Conservation (phyloP, 768 basidiomycete species). For the Mycena metata region DNA sequence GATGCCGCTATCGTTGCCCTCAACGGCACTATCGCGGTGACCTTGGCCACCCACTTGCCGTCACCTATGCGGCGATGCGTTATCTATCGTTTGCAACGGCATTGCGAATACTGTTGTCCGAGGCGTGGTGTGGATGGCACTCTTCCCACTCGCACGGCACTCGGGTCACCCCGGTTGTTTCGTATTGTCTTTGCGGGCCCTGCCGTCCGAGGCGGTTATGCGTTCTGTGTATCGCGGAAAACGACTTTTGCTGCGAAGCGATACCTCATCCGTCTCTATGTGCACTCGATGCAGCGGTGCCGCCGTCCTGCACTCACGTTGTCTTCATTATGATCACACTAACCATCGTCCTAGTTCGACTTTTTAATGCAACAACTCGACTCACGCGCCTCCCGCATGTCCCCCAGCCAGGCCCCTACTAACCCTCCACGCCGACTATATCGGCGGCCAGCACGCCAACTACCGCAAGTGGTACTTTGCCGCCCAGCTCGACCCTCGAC, state of each 20-base stretch:
- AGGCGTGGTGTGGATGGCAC: too few species aligned
- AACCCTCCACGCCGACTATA: slow-evolving; percentile 98
- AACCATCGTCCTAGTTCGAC: slow-evolving; percentile 76
- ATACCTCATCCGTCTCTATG: too few species aligned
- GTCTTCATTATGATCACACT: neutral
- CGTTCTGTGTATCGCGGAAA: neutral
- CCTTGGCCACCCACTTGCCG: too few species aligned
- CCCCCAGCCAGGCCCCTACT: slow-evolving; percentile 94
- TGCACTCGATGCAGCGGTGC: too few species aligned
- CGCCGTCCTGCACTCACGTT: neutral
- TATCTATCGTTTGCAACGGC: too few species aligned
- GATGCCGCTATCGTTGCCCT: neutral
- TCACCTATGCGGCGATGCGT: too few species aligned
- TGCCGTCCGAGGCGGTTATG: neutral
- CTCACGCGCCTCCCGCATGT: slow-evolving; percentile 96
- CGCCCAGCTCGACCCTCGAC: slow-evolving; percentile 97
- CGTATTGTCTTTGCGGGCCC: too few species aligned
- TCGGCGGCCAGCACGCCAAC: slow-evolving; percentile 98
- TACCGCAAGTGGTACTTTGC: slow-evolving; percentile 99
- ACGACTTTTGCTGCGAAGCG: too few species aligned
- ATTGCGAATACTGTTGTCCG: too few species aligned
- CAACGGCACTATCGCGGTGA: too few species aligned
- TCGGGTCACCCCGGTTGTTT: too few species aligned
- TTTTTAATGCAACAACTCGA: slow-evolving; percentile 98
- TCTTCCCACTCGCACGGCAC: too few species aligned